phyloP scores from a whole-genome alignment of 176 grass and related monocot genomes.

The Aegilops umbellulata region DNA sequence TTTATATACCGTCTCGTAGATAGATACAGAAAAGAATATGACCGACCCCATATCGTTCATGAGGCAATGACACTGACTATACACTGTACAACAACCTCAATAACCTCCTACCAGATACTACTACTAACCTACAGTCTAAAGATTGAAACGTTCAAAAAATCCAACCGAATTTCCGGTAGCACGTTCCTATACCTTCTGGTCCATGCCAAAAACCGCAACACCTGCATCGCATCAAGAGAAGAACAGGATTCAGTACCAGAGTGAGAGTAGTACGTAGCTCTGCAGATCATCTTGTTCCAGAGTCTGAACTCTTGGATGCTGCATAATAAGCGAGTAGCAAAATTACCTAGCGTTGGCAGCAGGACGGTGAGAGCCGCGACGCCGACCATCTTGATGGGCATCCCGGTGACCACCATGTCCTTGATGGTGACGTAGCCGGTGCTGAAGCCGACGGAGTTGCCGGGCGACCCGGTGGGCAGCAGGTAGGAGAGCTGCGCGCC shows the following conservation, averaged over 20 bases:
- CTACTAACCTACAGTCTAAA: background rate
- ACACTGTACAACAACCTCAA: slow-evolving; percentile 18
- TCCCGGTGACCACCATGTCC: slow-evolving; percentile 67
- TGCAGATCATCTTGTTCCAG: background rate
- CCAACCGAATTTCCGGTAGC: background rate
- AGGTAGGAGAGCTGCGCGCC: slow-evolving; percentile 76
- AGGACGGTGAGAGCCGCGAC: slow-evolving; percentile 36
- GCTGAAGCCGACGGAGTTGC: slow-evolving; percentile 64
- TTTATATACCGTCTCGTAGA: too few species aligned
- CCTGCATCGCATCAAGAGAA: slow-evolving; percentile 40
- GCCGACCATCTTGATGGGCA: slow-evolving; percentile 55
- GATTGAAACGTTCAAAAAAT: background rate
- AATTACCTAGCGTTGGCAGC: slow-evolving; percentile 76
- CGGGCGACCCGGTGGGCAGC: slow-evolving; percentile 68
- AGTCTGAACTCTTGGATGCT: too few species aligned
- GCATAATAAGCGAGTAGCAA: too few species aligned
- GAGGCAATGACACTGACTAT: background rate
- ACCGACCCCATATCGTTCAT: too few species aligned
- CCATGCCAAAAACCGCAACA: slow-evolving; percentile 32
- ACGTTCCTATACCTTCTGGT: background rate
- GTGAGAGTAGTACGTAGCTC: too few species aligned
- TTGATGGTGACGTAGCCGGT: slow-evolving; percentile 65
- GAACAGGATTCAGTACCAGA: background rate
- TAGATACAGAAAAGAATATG: too few species aligned
- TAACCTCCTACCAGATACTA: background rate